Evolutionary conservation across 176 grass and related monocot species (phyloP), one percentile per base, ranked within the genome.

Genomic region (Phoenix roebelenii): DNA sequence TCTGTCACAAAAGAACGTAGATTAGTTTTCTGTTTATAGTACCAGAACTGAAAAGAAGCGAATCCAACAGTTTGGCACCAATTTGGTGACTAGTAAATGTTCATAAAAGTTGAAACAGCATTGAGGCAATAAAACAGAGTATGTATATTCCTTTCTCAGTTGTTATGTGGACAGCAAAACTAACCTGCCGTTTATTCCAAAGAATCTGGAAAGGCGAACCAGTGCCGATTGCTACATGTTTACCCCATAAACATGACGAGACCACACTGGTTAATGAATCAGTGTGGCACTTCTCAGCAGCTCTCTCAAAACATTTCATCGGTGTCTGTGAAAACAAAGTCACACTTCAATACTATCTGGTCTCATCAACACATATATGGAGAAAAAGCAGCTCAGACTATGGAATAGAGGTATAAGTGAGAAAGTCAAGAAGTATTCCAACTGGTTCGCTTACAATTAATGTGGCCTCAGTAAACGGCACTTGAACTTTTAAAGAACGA

Each of bases 281-380:
- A 64, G 81, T 72, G 60, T 92, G 75, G 4, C 87, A 88, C 78
- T 98, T 97, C 50, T 98, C 93, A 20, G 87, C 93, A 73, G 87
- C 84, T 60, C 78, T 87, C 66, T 98, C 93, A 54, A 98, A 98
- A 59, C 87, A 92, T 83, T 83, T 98, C 93, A 98, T 91, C n/a
- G 93, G 87, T 57, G 93, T 98, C 93, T 98, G 70, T 18, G 73
- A 65, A 57, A 68, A 69, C 49, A 74, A 80, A 23, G 25, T 3
- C 51, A 63, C 74, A 44, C 2, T 44, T 44, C 10, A 44, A 12
- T 44, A 9, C 35, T 3, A 44, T 30, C 28, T 44, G 10, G 35
- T 44, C 7, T 44, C 7, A 44, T 44, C 2, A 44, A 44, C 7
- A 44, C 2, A 9, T 44, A 44, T 44, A 44, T 14, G 9, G 7